Base-by-base conservation (phyloP, 2,329 filamentous ascomycete genomes). In the Thelonectria discophora region DNA sequence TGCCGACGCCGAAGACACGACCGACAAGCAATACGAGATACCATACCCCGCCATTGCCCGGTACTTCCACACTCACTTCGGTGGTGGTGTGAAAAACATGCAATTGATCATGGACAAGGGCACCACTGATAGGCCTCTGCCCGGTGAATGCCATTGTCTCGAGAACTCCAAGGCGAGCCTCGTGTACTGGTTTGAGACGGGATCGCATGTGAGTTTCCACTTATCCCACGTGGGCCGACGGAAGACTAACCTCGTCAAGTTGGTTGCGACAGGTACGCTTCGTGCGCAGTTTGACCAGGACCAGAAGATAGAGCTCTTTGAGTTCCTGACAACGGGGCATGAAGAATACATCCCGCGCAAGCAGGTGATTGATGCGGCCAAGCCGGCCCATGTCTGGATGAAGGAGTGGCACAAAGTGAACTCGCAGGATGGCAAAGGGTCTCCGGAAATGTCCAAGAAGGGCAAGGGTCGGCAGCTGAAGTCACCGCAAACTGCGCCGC, bases 41-140 rank as follows among this genome's bases (percentile, higher is more conserved):
- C 86, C 90, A 3, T 92, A 87, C 60, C 87, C 93, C 3, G 91
- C 91, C 1, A 82, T 99, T 47, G 88, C 94, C 34, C 88, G 94
- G 71, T 98, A 95, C 76, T 97, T 97, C 75, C 88, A 91, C 70
- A 94, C 92, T 0, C 90, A 97, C 71, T 97, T 95, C 74, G 89
- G 90, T 59, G 94, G 92, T 63, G 94, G 93, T 7, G 89, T 97
- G 57, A 90, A 87, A 69, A 92, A 89, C 56, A 92, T 98, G 69
- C 93, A 97, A 75, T 85, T 98, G 74, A 87, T 93, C 20, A 85
- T 97, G 70, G 93, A 97, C 69, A 89, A 87, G 71, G 82, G 82
- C 2, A 82, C 80, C 1, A 77, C 77, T 0, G 87, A 90, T 65
- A 82, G 81, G 52, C 78, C 82, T 10, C 75, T 91, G 37, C 81